These are phyloP conservation scores for Alternaria brassicicola DNA, from an alignment of 2,329 filamentous ascomycete species.

Conservation along the genomic window DNA sequence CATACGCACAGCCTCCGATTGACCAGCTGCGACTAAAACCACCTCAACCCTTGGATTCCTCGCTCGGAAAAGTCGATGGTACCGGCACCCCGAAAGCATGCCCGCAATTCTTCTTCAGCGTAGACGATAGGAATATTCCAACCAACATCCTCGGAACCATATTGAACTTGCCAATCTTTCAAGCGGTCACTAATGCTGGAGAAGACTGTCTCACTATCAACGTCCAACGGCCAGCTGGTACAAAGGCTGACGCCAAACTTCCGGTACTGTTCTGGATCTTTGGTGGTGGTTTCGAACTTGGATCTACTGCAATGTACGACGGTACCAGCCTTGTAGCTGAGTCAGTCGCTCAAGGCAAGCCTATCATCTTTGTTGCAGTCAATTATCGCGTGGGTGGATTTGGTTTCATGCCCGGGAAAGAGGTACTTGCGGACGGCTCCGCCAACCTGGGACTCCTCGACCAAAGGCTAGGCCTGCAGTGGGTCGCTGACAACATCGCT, in stretches of 20 bases:
- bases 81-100: constrained; percentile 66
- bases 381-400: constrained; percentile 80
- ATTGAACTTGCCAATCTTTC: constrained; percentile 49
- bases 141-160: constrained; percentile 47
- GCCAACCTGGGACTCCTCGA: constrained; percentile 75
- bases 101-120: constrained; percentile 72
- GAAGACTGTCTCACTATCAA: constrained; percentile 55
- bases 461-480: constrained; percentile 73
- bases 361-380: constrained; percentile 75
- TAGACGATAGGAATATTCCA: constrained; percentile 47
- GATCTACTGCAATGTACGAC: constrained; percentile 50
- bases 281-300: constrained; percentile 51
- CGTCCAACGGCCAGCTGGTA: constrained; percentile 51
- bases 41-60: constrained; percentile 64
- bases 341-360: constrained; percentile 60
- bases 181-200: constrained; percentile 44
- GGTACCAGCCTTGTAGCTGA: constrained; percentile 48
- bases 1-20: constrained; percentile 73
- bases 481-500: constrained; percentile 78
- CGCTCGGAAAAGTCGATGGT: constrained; percentile 67
- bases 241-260: constrained; percentile 47
- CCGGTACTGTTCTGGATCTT: constrained; percentile 59
- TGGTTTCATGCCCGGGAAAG: constrained; percentile 73
- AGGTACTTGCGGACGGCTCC: constrained; percentile 70
- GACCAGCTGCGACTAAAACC: constrained; percentile 71